Percentiles rank a stretch among this genome's conserved stretches.
Evolutionary conservation across 257 asterid species (phyloP).

Genomic region (Gentiana macrophylla): DNA sequence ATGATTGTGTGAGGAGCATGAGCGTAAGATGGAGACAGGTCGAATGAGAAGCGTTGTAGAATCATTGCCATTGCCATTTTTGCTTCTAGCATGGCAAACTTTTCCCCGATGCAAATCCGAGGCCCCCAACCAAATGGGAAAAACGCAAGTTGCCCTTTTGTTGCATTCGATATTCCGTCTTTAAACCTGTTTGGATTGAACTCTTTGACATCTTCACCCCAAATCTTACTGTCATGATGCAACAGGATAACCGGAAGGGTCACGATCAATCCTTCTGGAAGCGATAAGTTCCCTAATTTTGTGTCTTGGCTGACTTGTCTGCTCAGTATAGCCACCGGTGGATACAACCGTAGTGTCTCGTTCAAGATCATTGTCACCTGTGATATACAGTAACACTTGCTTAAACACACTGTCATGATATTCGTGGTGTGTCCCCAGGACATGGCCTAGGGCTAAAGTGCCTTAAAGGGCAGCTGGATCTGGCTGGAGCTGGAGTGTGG

Average conservation of each 20-base stretch:
- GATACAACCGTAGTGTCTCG: constrained; percentile 24
- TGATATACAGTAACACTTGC: not conserved
- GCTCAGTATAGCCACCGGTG: constrained; percentile 7
- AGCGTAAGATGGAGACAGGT: constrained; percentile 25
- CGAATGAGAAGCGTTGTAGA: constrained; percentile 19
- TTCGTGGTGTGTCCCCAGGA: not conserved
- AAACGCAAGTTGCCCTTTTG: constrained; percentile 13
- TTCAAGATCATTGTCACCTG: constrained; percentile 29
- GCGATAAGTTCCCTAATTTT: constrained; percentile 8
- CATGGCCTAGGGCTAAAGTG: too few relatives aligned
- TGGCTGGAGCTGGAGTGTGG: too few relatives aligned
- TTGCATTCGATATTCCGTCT: constrained; percentile 23
- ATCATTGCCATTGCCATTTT: constrained; percentile 25
- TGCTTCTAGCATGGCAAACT: constrained; percentile 26
- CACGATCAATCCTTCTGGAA: constrained; percentile 16
- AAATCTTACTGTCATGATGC: constrained; percentile 18
- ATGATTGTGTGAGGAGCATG: constrained; percentile 21
- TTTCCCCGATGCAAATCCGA: constrained; percentile 24
- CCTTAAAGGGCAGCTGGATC: too few relatives aligned
- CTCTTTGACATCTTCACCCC: constrained; percentile 29
- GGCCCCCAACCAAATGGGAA: constrained; percentile 34
- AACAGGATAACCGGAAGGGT: constrained; percentile 13
- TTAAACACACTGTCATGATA: not conserved
- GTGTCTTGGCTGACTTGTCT: constrained; percentile 15
- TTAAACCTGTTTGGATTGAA: constrained; percentile 28